Evolutionary conservation across 1,139 yeast species (phyloP), one percentile per base, ranked within the genome.

Genomic region (Hemisphaericaspora xylofermentans): DNA sequence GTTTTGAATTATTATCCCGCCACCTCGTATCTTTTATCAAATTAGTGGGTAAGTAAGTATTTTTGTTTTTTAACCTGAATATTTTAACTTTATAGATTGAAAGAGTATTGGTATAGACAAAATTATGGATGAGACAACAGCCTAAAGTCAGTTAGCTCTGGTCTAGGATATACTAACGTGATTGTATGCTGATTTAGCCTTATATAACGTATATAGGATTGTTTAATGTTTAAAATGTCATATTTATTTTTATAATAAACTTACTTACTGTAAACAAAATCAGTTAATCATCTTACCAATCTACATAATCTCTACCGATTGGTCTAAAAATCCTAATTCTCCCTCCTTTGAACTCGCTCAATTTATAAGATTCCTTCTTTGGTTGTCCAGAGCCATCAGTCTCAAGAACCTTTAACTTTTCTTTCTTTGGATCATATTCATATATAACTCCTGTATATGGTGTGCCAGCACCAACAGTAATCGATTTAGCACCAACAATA

Each of bases 311-410:
- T 37, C 36, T 36, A 16, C 43, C 43, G 10, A 97, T 89, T 57
- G 95, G 49, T 56, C 98, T 78, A 61, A 82, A 91, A 2, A 88
- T 87, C 49, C 88, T 76, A 15, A 93, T 68, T 53, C 82, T 83
- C 4, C 98, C 98, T 44, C 79, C 71, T 60, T 78, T 83, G 75
- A 93, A 73, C 42, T 88, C 95, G 9, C 77, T 66, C 18, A 89
- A 60, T 54, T 81, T 81, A 61, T 84, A 86, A 39, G 84, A 73
- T 38, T 80, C 84, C 47, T 75, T 78, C 47, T 68, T 76, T 33
- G 84, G 70, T 46, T 74, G 76, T 2, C 85, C 85, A 33, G 68
- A 60, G n/a, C 59, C 43, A 41, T 74, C 76, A 51, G 73, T 69
- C 56, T 85, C 95, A 47, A 84, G 68, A 9, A 88, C 96, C 55